Evolutionary conservation across 768 basidiomycete species (phyloP).

Genomic region (Nidula microcarpa): DNA sequence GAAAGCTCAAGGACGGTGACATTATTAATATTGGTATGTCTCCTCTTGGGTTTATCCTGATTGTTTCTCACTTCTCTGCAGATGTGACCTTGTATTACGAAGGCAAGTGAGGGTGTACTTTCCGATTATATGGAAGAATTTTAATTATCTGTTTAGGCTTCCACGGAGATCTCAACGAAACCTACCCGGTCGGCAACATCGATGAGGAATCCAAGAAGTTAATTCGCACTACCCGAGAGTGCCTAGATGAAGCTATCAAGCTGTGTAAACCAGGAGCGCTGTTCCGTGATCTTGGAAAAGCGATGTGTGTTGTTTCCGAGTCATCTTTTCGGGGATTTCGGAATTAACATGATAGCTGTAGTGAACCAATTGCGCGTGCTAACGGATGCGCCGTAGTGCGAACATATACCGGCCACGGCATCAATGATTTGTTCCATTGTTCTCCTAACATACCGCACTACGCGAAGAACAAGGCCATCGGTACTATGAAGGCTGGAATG

Average conservation of each 20-base stretch:
- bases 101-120: conserved; percentile 42
- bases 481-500: conserved; percentile 93
- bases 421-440: conserved; percentile 82
- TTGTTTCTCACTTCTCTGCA: conserved; percentile 20
- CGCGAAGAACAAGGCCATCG: conserved; percentile 89
- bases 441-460: conserved; percentile 92
- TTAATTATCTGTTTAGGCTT: conserved; percentile 47
- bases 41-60: conserved; percentile 3
- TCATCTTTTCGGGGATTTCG: background rate
- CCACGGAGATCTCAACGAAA: conserved; percentile 91
- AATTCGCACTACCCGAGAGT: conserved; percentile 78
- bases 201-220: conserved; percentile 82
- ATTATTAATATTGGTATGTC: conserved; percentile 87
- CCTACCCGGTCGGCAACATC: conserved; percentile 85
- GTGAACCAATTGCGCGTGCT: conserved; percentile 81
- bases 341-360: conserved; percentile 17
- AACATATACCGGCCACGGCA: conserved; percentile 89
- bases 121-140: background rate
- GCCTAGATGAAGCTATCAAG: conserved; percentile 86
- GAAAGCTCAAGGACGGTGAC: conserved; percentile 85
- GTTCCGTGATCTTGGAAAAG: conserved; percentile 84
- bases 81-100: conserved; percentile 81
- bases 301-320: conserved; percentile 56
- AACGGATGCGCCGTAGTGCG: conserved; percentile 89
- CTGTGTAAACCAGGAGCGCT: conserved; percentile 91